Evolutionary conservation across 2,329 filamentous ascomycete species (phyloP), one percentile per base, ranked within the genome.

Genomic region (Coleophoma eucalyptorum): DNA sequence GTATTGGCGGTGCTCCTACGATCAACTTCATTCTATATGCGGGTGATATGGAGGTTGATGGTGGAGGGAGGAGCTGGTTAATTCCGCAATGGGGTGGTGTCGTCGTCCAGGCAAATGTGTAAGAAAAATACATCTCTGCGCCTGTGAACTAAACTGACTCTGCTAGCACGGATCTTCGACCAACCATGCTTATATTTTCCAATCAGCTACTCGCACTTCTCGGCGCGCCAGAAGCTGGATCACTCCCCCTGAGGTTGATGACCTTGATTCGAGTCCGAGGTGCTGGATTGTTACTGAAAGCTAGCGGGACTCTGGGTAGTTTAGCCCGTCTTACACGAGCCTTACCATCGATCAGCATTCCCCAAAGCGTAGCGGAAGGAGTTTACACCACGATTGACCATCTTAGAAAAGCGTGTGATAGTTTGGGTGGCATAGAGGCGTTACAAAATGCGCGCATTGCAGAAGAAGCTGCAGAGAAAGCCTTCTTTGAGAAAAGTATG

Each of bases 401-500:
- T 64, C 78, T 99, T 2, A 80, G 89, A 31, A 76, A 82, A 43
- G 87, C 92, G 1, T 97, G 93, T 64, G 76, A 84, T 20, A 82
- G 83, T 48, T 75, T 97, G 2, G 81, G 81, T 34, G 76, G 74
- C 0, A 72, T 73, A 0, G 79, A 84, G 26, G 92, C 91, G 0
- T 73, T 99, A 37, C 80, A 86, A 55, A 85, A 93, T 65, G 93
- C 93, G 0, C 82, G 89, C 10, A 83, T 90, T 43, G 94, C 94
- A 5, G 92, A 97, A 69, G 80, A 83, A 3, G 90, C 95, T 65
- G 93, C 91, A 0, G 94, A 99, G 67, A 84, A 87, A 54, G 93
- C 93, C 0, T 99, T 99, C 70, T 99, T 99, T 60, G 94, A 99
- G 70, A 96, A 96, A 71, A 96, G 89, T 64, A 99, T 99, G 94